These are phyloP conservation scores for Trichophyton equinum DNA, from an alignment of 2,329 filamentous ascomycete species.

Conservation along the genomic window DNA sequence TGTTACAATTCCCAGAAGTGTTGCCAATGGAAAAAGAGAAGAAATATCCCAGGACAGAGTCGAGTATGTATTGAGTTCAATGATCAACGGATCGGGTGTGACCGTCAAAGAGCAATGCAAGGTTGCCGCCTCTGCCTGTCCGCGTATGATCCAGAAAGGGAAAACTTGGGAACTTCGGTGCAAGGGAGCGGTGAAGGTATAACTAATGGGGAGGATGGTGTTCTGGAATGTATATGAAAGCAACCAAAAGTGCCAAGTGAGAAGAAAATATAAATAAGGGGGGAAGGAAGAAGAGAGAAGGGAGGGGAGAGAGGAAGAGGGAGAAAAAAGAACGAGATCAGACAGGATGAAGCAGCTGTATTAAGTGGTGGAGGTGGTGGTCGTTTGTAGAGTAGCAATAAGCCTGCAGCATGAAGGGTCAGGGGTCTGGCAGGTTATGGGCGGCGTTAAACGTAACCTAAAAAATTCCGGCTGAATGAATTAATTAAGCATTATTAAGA, in stretches of 20 bases:
- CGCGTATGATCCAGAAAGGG: neutral
- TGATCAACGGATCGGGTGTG: conserved; percentile 5
- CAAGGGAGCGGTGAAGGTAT: neutral
- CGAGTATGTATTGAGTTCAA: conserved; percentile 5
- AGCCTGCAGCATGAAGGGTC: conserved; percentile 6
- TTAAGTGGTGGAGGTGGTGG: conserved; percentile 6
- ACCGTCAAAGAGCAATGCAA: conserved; percentile 2
- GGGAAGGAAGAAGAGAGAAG: neutral
- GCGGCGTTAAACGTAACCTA: conserved; percentile 9
- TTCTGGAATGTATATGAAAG: neutral
- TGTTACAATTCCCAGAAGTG: neutral
- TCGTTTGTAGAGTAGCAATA: conserved; percentile 9
- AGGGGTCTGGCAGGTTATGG: conserved; percentile 12
- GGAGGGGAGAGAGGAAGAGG: neutral
- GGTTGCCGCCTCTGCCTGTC: neutral
- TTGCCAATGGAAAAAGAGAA: conserved; percentile 1
- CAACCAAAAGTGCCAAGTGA: neutral
- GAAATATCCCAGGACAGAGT: conserved; percentile 2
- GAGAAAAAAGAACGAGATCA: neutral
- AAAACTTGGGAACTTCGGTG: neutral
- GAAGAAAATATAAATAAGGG: neutral
- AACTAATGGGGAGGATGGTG: neutral
- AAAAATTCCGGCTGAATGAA: conserved; percentile 5
- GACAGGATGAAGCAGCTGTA: neutral
- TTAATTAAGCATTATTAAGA: conserved; percentile 5